Evolutionary conservation across 352 stramenopile genomes (phyloP).

Genomic region (Globisporangium alternatum): DNA sequence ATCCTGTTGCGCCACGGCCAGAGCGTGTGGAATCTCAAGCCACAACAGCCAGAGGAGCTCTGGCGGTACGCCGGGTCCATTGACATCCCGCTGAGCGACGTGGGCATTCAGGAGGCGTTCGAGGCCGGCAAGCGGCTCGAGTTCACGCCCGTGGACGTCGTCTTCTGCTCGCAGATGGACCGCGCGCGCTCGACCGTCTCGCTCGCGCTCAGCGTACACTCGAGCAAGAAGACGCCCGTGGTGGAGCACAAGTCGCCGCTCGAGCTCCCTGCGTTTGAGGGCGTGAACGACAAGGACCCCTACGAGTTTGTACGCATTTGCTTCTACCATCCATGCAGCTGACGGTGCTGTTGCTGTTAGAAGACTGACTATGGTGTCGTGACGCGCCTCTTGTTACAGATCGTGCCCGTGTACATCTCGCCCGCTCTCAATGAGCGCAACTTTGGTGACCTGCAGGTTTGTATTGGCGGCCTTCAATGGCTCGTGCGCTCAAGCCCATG

Average conservation of each 20-base stretch:
- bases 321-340: not conserved
- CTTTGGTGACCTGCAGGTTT: slow-evolving; percentile 61
- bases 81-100: slow-evolving; percentile 78
- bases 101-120: slow-evolving; percentile 81
- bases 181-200: slow-evolving; percentile 73
- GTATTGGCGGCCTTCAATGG: not conserved
- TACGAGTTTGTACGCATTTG: slow-evolving; percentile 67
- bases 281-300: slow-evolving; percentile 72
- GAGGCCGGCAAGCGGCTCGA: slow-evolving; percentile 74
- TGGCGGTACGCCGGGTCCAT: slow-evolving; percentile 84
- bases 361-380: not conserved
- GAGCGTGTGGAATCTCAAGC: slow-evolving; percentile 86
- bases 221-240: slow-evolving; percentile 79
- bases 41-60: slow-evolving; percentile 58
- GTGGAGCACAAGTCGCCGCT: slow-evolving; percentile 74
- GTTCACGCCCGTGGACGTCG: slow-evolving; percentile 75
- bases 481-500: not conserved
- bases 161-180: slow-evolving; percentile 87
- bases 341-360: slow-evolving; percentile 15
- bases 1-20: slow-evolving; percentile 83
- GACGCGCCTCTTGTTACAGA: slow-evolving; percentile 24
- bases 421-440: slow-evolving; percentile 80
- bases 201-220: slow-evolving; percentile 74
- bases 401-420: slow-evolving; percentile 78
- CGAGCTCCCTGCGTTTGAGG: slow-evolving; percentile 60